These are phyloP conservation scores for Starmera stellimalicola DNA, from an alignment of 1,139 yeast genomes.

Conservation along the genomic window DNA sequence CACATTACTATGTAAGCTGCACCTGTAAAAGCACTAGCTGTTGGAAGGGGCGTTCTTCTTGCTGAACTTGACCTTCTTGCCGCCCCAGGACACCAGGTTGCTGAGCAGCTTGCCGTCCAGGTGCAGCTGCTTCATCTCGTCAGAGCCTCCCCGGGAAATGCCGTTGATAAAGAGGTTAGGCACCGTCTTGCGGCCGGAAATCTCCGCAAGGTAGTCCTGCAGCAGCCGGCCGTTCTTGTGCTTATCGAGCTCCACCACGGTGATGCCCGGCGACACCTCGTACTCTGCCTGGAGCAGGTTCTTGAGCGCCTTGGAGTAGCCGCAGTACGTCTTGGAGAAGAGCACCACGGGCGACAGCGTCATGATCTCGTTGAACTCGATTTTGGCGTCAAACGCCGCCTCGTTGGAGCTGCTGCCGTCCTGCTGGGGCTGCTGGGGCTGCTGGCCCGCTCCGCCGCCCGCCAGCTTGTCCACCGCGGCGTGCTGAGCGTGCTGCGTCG, in stretches of 20 bases:
- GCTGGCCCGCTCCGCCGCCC: constrained; percentile 8
- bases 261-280: constrained; percentile 61
- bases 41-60: constrained; percentile 46
- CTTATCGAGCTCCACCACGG: constrained; percentile 72
- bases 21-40: constrained; percentile 9
- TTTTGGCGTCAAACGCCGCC: constrained; percentile 44
- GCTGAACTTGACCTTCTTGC: constrained; percentile 40
- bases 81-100: constrained; percentile 55
- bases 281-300: constrained; percentile 53
- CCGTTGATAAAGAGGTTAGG: constrained; percentile 64
- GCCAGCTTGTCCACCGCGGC: constrained; percentile 4
- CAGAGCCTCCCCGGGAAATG: constrained; percentile 66
- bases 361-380: constrained; percentile 51
- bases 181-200: constrained; percentile 58
- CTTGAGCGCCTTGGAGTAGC: constrained; percentile 67
- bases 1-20: not conserved
- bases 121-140: constrained; percentile 64
- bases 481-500: not conserved
- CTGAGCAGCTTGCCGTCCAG: constrained; percentile 40
- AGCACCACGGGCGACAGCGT: constrained; percentile 60
- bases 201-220: constrained; percentile 47
- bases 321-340: constrained; percentile 66
- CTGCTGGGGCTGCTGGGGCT: not conserved
- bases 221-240: constrained; percentile 58
- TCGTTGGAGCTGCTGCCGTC: constrained; percentile 2